These are phyloP conservation scores for Globisporangium megalacanthum DNA, from an alignment of 352 stramenopile species.

Conservation along the genomic window DNA sequence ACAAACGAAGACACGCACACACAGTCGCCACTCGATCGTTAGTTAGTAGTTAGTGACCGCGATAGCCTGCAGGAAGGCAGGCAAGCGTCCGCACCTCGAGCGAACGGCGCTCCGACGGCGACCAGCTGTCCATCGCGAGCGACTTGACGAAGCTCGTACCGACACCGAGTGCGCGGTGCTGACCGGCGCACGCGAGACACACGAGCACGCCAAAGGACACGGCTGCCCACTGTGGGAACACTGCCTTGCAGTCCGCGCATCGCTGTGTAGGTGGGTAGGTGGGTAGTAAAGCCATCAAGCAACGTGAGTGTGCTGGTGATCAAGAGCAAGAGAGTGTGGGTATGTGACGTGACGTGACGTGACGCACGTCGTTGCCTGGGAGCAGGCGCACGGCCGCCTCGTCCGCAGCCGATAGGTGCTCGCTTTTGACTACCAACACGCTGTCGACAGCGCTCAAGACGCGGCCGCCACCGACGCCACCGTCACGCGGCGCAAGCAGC, in stretches of 20 bases:
- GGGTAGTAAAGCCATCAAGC: background rate
- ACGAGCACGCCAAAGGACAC: slow-evolving; percentile 83
- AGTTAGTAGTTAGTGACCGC: background rate
- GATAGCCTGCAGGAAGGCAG: background rate
- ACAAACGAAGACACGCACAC: background rate
- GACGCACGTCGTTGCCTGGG: slow-evolving; percentile 70
- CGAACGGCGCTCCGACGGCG: slow-evolving; percentile 33
- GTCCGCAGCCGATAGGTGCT: slow-evolving; percentile 36
- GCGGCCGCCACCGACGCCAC: background rate
- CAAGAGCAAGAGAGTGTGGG: background rate
- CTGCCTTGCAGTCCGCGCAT: slow-evolving; percentile 74
- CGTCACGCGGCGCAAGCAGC: too few species aligned
- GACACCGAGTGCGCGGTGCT: slow-evolving; percentile 77
- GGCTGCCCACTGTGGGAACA: slow-evolving; percentile 77
- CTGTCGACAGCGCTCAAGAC: background rate
- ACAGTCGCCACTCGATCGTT: background rate
- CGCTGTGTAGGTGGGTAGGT: slow-evolving; percentile 29
- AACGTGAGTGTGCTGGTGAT: background rate
- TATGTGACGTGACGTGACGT: background rate
- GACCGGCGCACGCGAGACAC: slow-evolving; percentile 67
- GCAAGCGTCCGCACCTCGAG: slow-evolving; percentile 30
- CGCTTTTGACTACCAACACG: background rate
- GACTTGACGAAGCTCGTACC: slow-evolving; percentile 83
- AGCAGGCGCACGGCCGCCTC: slow-evolving; percentile 60
- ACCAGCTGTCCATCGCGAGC: slow-evolving; percentile 75